These are phyloP conservation scores for Agaricus subrufescens DNA, from an alignment of 768 basidiomycete species.

Conservation along the genomic window DNA sequence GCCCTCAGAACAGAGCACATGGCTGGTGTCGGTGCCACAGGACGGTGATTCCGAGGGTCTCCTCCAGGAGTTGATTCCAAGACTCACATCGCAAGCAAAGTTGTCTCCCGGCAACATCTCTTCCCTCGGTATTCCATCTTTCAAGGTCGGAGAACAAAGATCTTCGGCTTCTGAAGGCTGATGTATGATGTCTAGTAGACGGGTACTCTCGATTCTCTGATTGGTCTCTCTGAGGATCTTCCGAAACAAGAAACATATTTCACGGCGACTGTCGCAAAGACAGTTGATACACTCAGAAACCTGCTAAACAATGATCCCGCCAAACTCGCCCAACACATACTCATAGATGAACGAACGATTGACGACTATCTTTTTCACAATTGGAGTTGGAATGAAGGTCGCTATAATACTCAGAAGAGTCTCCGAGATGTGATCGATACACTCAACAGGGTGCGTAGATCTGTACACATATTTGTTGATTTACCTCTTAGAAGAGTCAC, in stretches of 20 bases:
- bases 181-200: conserved; percentile 48
- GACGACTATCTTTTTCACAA: conserved; percentile 74
- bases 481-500: conserved; percentile 7
- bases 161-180: conserved; percentile 11
- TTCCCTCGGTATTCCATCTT: conserved; percentile 72
- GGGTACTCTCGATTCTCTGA: conserved; percentile 87
- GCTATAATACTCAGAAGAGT: conserved; percentile 81
- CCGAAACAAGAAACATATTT: conserved; percentile 90
- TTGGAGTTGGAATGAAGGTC: conserved; percentile 93
- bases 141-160: conserved; percentile 64
- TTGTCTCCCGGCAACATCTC: conserved; percentile 45
- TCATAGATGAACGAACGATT: conserved; percentile 74
- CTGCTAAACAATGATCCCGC: conserved; percentile 83
- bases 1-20: conserved; percentile 96
- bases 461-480: neutral
- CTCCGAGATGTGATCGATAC: conserved; percentile 82
- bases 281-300: conserved; percentile 89
- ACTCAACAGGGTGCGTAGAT: conserved; percentile 66
- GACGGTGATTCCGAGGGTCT: conserved; percentile 82
- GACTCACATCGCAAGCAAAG: conserved; percentile 57
- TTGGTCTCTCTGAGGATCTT: conserved; percentile 86
- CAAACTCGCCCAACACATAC: conserved; percentile 69
- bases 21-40: conserved; percentile 84
- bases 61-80: conserved; percentile 58
- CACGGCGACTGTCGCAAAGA: conserved; percentile 84